Evolutionary conservation across 2,329 filamentous ascomycete genomes (phyloP).

Genomic region (Hymenoscyphus fraxineus): DNA sequence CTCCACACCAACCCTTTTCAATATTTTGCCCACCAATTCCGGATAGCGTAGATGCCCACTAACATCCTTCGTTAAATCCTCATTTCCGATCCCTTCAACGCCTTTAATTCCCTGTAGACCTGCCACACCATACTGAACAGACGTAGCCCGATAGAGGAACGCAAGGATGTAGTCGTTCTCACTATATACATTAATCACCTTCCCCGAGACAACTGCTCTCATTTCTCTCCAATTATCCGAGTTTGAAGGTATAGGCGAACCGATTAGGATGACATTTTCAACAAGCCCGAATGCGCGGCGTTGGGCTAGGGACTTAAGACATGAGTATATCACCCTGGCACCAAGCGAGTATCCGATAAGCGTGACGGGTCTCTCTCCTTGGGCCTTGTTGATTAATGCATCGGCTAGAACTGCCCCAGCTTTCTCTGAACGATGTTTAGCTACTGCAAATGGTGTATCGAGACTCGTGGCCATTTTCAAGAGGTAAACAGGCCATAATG

Average conservation of each 20-base stretch:
- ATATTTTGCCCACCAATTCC: constrained; percentile 60
- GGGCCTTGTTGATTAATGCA: constrained; percentile 70
- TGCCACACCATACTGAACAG: constrained; percentile 77
- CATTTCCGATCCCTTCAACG: constrained; percentile 55
- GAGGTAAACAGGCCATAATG: constrained; percentile 48
- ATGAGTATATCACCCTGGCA: constrained; percentile 60
- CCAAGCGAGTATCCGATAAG: constrained; percentile 60
- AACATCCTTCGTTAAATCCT: constrained; percentile 57
- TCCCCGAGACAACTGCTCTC: constrained; percentile 73
- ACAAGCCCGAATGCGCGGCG: constrained; percentile 62
- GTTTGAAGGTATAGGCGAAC: constrained; percentile 72
- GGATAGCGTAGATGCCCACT: constrained; percentile 68
- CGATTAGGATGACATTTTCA: constrained; percentile 71
- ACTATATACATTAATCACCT: constrained; percentile 87
- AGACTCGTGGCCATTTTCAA: constrained; percentile 50
- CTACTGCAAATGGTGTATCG: constrained; percentile 60
- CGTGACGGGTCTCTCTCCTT: constrained; percentile 62
- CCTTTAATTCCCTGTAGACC: constrained; percentile 73
- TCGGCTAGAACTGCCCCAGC: constrained; percentile 60
- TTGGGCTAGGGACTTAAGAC: constrained; percentile 56
- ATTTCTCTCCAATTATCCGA: constrained; percentile 71
- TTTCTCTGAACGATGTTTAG: constrained; percentile 55
- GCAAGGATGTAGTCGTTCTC: constrained; percentile 83
- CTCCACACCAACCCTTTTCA: constrained; percentile 64
- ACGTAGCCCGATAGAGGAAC: constrained; percentile 81